These are phyloP conservation scores for Phytophthora fragariae DNA, from an alignment of 352 stramenopile genomes.

Conservation along the genomic window DNA sequence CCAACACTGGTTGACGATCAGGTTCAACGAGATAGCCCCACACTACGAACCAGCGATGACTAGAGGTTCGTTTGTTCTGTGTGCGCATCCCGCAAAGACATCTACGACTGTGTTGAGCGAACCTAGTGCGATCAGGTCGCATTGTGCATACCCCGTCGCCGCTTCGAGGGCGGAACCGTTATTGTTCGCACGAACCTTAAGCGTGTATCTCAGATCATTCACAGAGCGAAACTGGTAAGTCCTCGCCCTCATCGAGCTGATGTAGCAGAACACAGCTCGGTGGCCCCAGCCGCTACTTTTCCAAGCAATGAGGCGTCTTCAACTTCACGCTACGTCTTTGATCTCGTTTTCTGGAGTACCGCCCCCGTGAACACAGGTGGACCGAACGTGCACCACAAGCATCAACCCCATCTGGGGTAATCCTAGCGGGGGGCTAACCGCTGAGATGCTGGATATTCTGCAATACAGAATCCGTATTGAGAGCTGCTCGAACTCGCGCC, in stretches of 20 bases:
- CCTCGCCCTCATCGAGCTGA: constrained; percentile 9
- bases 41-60: neutral
- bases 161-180: neutral
- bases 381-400: neutral
- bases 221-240: neutral
- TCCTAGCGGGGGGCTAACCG: neutral
- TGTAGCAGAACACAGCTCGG: constrained; percentile 25
- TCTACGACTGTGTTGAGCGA: neutral
- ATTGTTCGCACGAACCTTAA: constrained; percentile 8
- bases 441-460: constrained; percentile 22
- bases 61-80: neutral
- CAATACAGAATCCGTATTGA: neutral
- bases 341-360: neutral
- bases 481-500: neutral
- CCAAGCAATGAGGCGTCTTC: constrained; percentile 19
- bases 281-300: constrained; percentile 6
- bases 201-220: constrained; percentile 18
- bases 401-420: constrained; percentile 1
- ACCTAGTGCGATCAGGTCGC: constrained; percentile 8
- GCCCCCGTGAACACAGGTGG: neutral
- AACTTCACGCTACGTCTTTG: constrained; percentile 20
- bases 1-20: constrained; percentile 11
- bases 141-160: constrained; percentile 37
- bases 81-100: neutral
- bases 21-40: constrained; percentile 9